phyloP scores from a whole-genome alignment of 2,329 filamentous ascomycete genomes.

The Cryphonectria parasitica region DNA sequence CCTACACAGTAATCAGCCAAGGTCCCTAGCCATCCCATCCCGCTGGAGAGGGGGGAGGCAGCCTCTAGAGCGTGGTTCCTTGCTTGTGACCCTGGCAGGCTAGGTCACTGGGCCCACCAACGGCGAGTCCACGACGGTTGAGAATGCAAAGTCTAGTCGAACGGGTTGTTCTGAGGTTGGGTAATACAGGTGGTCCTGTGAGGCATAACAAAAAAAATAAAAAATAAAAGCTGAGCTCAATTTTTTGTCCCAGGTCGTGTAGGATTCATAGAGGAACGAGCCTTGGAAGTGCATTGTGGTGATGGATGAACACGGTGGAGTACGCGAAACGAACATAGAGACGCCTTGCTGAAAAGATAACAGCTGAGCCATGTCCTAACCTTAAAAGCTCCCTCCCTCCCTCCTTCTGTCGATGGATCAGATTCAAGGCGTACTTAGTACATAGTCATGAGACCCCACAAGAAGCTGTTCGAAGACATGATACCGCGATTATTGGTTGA shows the following conservation, averaged over 20 bases:
- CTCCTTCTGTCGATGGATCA: not conserved
- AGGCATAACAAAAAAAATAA: too few relatives aligned
- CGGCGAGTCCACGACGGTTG: not conserved
- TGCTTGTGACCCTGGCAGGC: not conserved
- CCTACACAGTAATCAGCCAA: not conserved
- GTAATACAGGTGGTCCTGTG: not conserved
- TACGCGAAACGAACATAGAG: not conserved
- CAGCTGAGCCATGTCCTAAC: not conserved
- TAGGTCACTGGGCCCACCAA: not conserved
- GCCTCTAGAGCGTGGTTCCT: not conserved
- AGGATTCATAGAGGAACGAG: too few relatives aligned
- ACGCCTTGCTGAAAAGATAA: not conserved
- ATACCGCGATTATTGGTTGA: not conserved
- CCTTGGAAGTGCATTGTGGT: not conserved
- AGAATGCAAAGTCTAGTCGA: not conserved
- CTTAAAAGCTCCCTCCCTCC: not conserved
- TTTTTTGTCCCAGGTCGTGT: too few relatives aligned
- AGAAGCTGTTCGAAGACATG: not conserved
- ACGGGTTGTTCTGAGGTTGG: not conserved
- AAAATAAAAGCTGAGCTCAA: too few relatives aligned
- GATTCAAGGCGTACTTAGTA: not conserved
- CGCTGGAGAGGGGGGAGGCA: not conserved
- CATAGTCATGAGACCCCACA: not conserved
- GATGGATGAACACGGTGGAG: not conserved
- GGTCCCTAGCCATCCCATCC: not conserved